Evolutionary conservation across 83 land plant genomes (phyloP), one percentile per base, ranked within the genome.

Genomic region (Picea mariana): DNA sequence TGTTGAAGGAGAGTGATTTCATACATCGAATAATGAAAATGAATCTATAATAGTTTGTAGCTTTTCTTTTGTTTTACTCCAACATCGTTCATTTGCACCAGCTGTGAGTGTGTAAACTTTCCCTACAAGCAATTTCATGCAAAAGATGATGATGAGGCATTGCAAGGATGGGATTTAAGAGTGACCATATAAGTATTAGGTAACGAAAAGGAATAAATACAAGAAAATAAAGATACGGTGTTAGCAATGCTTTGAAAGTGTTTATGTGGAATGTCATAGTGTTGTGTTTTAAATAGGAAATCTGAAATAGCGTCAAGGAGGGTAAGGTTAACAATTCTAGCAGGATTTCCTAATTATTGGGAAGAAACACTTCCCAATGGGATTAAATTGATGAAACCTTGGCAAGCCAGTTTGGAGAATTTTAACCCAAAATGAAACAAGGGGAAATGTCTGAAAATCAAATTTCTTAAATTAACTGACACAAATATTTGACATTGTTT

Each of bases 21-120:
- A 85, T 40, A 77, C 81, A n/a, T 75, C 31, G 1, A 31, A 31
- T 31, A 31, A 31, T 31, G 31, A 31, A 31, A 31, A 31, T 31
- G 31, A 31, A 20, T 97, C 93, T 21, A 92, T 83, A 16, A 97
- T 89, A 6, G 89, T 87, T 20, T 86, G 88, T 77, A 97, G 85
- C 80, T 87, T 88, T 34, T 97, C 98, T 84, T 93, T 90, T 97
- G 95, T 95, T 88, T 97, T 97, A 27, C 71, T 86, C 99, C 99
- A 95, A 65, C 99, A 89, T 83, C 98, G 91, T 83, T 97, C 97
- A 81, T 97, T 97, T 34, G 99, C 93, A 13, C 99, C 99, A 9
- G 99, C 95, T 9, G 96, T 93, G 81, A 97, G 84, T 12, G 99
- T 92, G 87, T 92, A 97, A 86, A 95, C 95, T 60, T 94, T 95